Percentiles rank a stretch among this genome's conserved stretches.
phyloP scores from a whole-genome alignment of 306 rosid species.

The Canavalia ensiformis region DNA sequence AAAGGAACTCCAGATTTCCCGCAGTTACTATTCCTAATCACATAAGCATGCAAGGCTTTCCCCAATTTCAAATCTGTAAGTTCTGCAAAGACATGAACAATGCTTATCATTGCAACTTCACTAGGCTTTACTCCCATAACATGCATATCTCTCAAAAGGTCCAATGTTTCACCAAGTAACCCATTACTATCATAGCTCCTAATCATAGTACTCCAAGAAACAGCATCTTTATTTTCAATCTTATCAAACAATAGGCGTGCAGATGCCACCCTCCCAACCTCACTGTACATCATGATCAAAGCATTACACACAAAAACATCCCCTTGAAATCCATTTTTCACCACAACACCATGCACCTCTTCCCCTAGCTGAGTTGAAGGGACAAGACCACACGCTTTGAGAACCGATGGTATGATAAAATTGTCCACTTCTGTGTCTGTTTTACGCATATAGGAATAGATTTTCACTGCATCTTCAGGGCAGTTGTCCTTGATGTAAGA shows the following conservation, averaged over 20 bases:
- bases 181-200: slow-evolving; percentile 59
- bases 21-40: slow-evolving; percentile 50
- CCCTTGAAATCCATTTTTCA: slow-evolving; percentile 57
- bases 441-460: slow-evolving; percentile 62
- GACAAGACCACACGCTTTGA: slow-evolving; percentile 70
- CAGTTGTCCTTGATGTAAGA: slow-evolving; percentile 62
- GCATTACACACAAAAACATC: slow-evolving; percentile 71
- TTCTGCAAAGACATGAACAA: slow-evolving; percentile 54
- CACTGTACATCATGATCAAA: slow-evolving; percentile 69
- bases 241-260: slow-evolving; percentile 64
- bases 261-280: slow-evolving; percentile 51
- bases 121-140: slow-evolving; percentile 55
- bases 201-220: slow-evolving; percentile 79
- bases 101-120: slow-evolving; percentile 63
- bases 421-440: slow-evolving; percentile 59
- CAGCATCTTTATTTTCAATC: slow-evolving; percentile 62
- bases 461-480: slow-evolving; percentile 55
- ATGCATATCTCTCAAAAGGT: slow-evolving; percentile 58
- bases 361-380: slow-evolving; percentile 49
- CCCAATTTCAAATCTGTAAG: slow-evolving; percentile 56
- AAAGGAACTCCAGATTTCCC: slow-evolving; percentile 50
- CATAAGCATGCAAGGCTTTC: slow-evolving; percentile 69
- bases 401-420: slow-evolving; percentile 72
- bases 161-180: slow-evolving; percentile 58
- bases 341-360: slow-evolving; percentile 66